Conservation (phyloP, 1,284 basidiomycete genomes). For the Rhodotorula sp. region DNA sequence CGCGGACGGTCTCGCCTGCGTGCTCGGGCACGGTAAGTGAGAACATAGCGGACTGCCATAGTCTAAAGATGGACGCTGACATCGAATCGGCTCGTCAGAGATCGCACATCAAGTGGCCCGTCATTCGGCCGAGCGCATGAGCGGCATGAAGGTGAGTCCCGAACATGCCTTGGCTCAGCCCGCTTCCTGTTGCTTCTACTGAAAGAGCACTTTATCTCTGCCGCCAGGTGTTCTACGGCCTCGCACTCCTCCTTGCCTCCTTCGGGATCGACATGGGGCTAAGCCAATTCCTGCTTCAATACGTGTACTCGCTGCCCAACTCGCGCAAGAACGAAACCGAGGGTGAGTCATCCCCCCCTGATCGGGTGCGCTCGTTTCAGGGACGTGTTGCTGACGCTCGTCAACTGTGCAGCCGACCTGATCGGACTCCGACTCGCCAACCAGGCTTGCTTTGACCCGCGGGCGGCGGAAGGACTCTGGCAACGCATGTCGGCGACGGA, state of each 20-base stretch:
- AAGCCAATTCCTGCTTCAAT: conserved; percentile 55
- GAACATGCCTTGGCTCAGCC: conserved; percentile 15
- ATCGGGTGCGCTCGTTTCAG: too few species aligned
- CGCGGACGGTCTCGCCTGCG: conserved; percentile 79
- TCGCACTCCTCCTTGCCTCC: conserved; percentile 58
- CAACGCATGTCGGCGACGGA: conserved; percentile 42
- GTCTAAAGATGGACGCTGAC: too few species aligned
- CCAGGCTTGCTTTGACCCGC: conserved; percentile 75
- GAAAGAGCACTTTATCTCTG: conserved; percentile 50
- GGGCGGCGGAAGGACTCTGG: conserved; percentile 60
- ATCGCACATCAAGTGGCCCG: conserved; percentile 82
- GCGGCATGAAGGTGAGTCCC: conserved; percentile 36
- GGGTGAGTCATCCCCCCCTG: conserved; percentile 54
- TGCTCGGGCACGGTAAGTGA: conserved; percentile 75
- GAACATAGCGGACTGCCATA: too few species aligned
- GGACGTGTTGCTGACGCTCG: too few species aligned
- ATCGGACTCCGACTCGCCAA: conserved; percentile 47
- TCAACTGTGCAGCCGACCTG: conserved; percentile 37
- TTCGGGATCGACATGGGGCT: conserved; percentile 62
- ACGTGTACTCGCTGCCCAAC: conserved; percentile 73
- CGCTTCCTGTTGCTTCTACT: neutral
- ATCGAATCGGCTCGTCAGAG: too few species aligned
- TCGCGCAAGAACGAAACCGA: conserved; percentile 78
- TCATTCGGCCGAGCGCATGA: conserved; percentile 66
- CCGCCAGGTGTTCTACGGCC: conserved; percentile 61